These are phyloP conservation scores for Russula dissimulans DNA, from an alignment of 768 basidiomycete species.

Conservation along the genomic window DNA sequence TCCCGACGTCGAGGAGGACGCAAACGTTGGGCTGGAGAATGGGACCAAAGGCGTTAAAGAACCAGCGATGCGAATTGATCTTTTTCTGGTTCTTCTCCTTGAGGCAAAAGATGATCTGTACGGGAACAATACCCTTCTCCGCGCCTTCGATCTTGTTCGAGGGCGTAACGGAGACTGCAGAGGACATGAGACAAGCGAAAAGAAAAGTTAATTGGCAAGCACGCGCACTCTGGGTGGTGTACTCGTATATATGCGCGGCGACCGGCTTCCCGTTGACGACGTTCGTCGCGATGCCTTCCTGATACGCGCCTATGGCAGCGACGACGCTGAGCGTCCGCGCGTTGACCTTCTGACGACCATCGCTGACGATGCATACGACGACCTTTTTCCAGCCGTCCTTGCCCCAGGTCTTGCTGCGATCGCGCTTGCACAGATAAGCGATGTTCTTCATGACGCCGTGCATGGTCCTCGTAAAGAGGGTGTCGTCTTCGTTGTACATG, in stretches of 20 bases:
- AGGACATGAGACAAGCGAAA: conserved; percentile 1
- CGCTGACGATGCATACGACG: conserved; percentile 85
- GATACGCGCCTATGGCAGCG: conserved; percentile 90
- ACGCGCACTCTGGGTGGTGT: conserved; percentile 78
- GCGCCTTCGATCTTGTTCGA: conserved; percentile 74
- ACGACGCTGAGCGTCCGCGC: conserved; percentile 75
- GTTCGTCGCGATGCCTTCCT: conserved; percentile 88
- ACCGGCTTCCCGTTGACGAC: conserved; percentile 77
- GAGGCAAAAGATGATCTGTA: conserved; percentile 87
- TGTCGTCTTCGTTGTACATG: conserved; percentile 94
- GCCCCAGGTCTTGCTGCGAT: conserved; percentile 90
- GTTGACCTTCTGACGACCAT: conserved; percentile 81
- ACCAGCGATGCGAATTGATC: conserved; percentile 93
- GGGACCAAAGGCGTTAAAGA: conserved; percentile 84
- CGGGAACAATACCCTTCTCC: conserved; percentile 74
- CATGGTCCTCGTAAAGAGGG: conserved; percentile 87
- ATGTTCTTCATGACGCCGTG: conserved; percentile 95
- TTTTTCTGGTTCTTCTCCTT: conserved; percentile 95
- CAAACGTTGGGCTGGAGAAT: conserved; percentile 88
- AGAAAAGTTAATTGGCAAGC: background rate
- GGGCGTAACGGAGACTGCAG: conserved; percentile 67
- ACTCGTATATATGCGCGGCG: conserved; percentile 86
- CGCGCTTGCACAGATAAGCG: conserved; percentile 77
- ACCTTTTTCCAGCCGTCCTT: conserved; percentile 99
- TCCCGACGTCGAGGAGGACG: conserved; percentile 81